phyloP scores from a whole-genome alignment of 116 monocot species.

The Papilionanthe hybrid region DNA sequence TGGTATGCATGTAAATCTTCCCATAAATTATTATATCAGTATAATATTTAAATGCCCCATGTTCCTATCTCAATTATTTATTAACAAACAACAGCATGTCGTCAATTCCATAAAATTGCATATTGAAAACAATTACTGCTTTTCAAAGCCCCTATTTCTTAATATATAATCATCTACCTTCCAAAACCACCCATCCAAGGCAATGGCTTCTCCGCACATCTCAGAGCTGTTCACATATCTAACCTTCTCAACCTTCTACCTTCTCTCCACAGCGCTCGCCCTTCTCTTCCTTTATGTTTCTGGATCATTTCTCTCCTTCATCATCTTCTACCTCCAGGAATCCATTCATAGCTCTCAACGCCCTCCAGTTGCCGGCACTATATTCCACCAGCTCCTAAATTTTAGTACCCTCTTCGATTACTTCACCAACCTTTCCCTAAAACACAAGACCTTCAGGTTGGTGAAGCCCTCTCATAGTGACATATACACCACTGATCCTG shows the following conservation, averaged over 20 bases:
- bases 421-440: conserved; percentile 15
- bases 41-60: too few species aligned
- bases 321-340: conserved; percentile 26
- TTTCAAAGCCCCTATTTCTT: too few species aligned
- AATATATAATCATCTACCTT: neutral
- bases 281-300: conserved; percentile 18
- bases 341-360: conserved; percentile 16
- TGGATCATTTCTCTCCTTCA: conserved; percentile 9
- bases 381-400: conserved; percentile 46
- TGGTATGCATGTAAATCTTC: too few species aligned
- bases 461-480: conserved; percentile 27
- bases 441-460: conserved; percentile 37
- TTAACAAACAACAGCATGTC: too few species aligned
- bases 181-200: neutral
- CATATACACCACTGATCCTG: conserved; percentile 41
- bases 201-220: conserved; percentile 19
- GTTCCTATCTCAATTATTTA: too few species aligned
- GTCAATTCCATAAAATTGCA: too few species aligned
- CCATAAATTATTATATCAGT: too few species aligned
- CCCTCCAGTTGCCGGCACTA: conserved; percentile 38
- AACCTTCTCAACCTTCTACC: neutral
- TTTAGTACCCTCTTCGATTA: conserved; percentile 39
- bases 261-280: conserved; percentile 7
- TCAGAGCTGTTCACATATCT: neutral
- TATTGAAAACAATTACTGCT: too few species aligned